phyloP scores from a whole-genome alignment of 352 stramenopile species.

The Globisporangium irregulare region DNA sequence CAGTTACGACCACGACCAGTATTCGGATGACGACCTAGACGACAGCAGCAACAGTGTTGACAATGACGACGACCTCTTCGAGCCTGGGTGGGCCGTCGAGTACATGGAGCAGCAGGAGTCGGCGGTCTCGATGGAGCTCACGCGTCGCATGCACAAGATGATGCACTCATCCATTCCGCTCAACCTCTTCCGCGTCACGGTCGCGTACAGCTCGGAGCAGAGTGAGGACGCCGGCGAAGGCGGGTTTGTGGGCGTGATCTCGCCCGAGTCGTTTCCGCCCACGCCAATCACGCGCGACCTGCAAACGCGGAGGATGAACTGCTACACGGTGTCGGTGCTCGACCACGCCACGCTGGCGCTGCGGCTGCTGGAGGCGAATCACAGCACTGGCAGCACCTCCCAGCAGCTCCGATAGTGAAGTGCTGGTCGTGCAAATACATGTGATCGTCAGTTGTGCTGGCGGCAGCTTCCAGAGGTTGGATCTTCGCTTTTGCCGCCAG shows the following conservation, averaged over 20 bases:
- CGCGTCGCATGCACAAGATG: constrained; percentile 68
- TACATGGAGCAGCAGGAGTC: constrained; percentile 80
- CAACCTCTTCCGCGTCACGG: constrained; percentile 73
- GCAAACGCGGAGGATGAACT: constrained; percentile 66
- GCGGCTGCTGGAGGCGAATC: constrained; percentile 47
- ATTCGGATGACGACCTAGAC: constrained; percentile 6
- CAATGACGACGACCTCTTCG: constrained; percentile 19
- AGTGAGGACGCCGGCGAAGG: constrained; percentile 21
- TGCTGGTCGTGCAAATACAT: background rate
- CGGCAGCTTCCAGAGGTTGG: background rate
- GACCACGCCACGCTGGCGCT: constrained; percentile 73
- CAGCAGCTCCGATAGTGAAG: constrained; percentile 1
- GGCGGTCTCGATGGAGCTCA: constrained; percentile 55
- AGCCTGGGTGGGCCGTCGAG: constrained; percentile 74
- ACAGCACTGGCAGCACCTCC: background rate
- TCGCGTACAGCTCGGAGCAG: constrained; percentile 36
- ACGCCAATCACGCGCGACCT: constrained; percentile 76
- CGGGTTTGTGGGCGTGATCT: constrained; percentile 48
- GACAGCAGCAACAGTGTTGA: constrained; percentile 20
- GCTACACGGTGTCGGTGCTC: constrained; percentile 74
- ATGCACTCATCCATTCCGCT: constrained; percentile 76
- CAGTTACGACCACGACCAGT: background rate
- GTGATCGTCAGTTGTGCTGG: background rate
- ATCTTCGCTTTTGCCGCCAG: background rate
- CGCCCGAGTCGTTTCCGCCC: constrained; percentile 76